Evolutionary conservation across 495 filamentous ascomycete species (phyloP).

Genomic region (Alectoria sarmentosa): DNA sequence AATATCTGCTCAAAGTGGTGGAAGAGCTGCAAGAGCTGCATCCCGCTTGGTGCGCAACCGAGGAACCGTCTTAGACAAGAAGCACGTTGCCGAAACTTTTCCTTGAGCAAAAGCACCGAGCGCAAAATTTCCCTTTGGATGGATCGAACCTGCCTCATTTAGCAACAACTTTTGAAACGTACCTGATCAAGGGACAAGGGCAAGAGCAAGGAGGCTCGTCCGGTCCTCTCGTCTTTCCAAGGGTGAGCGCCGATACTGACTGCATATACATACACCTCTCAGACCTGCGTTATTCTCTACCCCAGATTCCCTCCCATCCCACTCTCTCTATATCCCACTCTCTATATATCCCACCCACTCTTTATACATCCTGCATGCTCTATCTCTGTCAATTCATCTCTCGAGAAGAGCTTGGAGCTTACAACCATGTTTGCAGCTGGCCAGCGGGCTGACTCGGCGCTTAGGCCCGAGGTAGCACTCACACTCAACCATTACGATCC

Average conservation of each 20-base stretch:
- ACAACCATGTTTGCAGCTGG: constrained; percentile 18
- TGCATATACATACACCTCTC: background rate
- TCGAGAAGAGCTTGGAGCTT: constrained; percentile 6
- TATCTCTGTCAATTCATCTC: background rate
- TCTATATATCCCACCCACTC: no score
- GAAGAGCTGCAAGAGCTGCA: constrained; percentile 7
- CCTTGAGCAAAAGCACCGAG: background rate
- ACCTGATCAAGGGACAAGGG: constrained; percentile 7
- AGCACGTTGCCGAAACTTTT: constrained; percentile 13
- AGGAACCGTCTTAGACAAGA: constrained; percentile 18
- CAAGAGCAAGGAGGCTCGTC: constrained; percentile 18
- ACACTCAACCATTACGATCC: constrained; percentile 12
- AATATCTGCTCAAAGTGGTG: background rate
- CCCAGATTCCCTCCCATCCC: constrained; percentile 10
- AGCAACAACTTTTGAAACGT: constrained; percentile 5
- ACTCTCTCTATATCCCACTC: background rate
- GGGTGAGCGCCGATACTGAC: constrained; percentile 3
- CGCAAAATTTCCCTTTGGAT: constrained; percentile 2
- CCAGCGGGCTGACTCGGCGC: constrained; percentile 9
- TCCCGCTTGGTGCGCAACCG: constrained; percentile 16
- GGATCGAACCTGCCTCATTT: background rate
- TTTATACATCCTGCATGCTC: constrained; percentile 1
- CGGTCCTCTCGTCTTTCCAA: constrained; percentile 10
- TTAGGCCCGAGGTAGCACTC: background rate
- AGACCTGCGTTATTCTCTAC: constrained; percentile 7